Evolutionary conservation across 2,329 filamentous ascomycete genomes (phyloP).

Genomic region (Podosphaera fusca): DNA sequence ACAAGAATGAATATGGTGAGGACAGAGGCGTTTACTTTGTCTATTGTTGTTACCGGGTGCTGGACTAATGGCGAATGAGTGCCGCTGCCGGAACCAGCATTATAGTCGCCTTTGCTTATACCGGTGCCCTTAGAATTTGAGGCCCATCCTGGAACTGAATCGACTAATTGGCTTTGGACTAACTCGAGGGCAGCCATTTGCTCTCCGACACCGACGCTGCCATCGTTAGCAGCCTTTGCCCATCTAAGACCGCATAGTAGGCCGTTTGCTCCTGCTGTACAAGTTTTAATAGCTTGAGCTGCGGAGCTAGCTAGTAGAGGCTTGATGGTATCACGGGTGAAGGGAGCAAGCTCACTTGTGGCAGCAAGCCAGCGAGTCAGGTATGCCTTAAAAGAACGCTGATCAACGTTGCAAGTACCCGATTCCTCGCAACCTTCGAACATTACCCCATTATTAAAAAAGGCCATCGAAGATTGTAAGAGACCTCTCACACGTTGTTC

Average conservation of each 20-base stretch:
- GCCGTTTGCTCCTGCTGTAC: slow-evolving; percentile 31
- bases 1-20: slow-evolving; percentile 32
- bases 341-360: slow-evolving; percentile 33
- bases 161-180: slow-evolving; percentile 31
- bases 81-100: slow-evolving; percentile 1
- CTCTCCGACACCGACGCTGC: slow-evolving; percentile 25
- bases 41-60: slow-evolving; percentile 23
- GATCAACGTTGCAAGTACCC: slow-evolving; percentile 35
- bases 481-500: slow-evolving; percentile 32
- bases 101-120: slow-evolving; percentile 23
- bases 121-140: slow-evolving; percentile 29
- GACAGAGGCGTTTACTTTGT: slow-evolving; percentile 46
- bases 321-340: slow-evolving; percentile 25
- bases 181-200: slow-evolving; percentile 34
- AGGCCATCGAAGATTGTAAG: slow-evolving; percentile 27
- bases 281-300: slow-evolving; percentile 36
- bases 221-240: slow-evolving; percentile 29
- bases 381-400: slow-evolving; percentile 41
- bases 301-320: slow-evolving; percentile 30
- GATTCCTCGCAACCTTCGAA: slow-evolving; percentile 42
- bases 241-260: slow-evolving; percentile 40
- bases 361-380: slow-evolving; percentile 34
- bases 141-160: slow-evolving; percentile 20
- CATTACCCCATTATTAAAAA: slow-evolving; percentile 37
- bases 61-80: not conserved